Conservation (phyloP, 2,329 filamentous ascomycete species). For the Cadophora sp. region DNA sequence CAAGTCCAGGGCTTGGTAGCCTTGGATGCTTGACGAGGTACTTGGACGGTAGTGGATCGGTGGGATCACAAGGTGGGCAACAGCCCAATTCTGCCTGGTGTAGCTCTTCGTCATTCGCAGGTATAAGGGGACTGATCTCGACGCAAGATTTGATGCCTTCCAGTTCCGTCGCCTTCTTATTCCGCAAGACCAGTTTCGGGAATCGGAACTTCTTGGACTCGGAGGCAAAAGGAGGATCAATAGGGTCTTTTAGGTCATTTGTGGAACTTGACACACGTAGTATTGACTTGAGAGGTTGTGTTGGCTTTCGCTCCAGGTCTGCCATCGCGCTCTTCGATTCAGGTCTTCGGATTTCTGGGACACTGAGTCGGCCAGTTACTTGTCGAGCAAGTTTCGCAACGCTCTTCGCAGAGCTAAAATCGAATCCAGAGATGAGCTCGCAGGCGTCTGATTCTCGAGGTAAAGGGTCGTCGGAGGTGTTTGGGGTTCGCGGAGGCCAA, state of each 20-base stretch:
- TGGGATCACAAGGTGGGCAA: conserved; percentile 35
- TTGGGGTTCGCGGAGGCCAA: conserved; percentile 39
- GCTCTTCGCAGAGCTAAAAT: conserved; percentile 36
- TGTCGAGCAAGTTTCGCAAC: conserved; percentile 30
- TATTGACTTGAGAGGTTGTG: conserved; percentile 6
- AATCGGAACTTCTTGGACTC: conserved; percentile 34
- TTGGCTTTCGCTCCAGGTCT: conserved; percentile 17
- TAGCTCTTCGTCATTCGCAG: conserved; percentile 33
- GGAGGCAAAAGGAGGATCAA: conserved; percentile 13
- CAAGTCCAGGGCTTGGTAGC: conserved; percentile 20
- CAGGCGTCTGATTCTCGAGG: conserved; percentile 19
- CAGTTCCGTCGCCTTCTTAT: conserved; percentile 31
- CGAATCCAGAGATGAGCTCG: conserved; percentile 28
- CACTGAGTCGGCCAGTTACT: conserved; percentile 22
- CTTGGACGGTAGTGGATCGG: conserved; percentile 30
- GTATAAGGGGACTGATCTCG: conserved; percentile 31
- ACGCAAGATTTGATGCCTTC: conserved; percentile 34
- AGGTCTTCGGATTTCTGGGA: conserved; percentile 16
- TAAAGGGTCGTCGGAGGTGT: conserved; percentile 37
- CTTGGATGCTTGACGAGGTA: conserved; percentile 29
- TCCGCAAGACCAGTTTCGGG: conserved; percentile 37
- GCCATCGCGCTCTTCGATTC: conserved; percentile 7
- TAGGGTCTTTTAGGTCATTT: conserved; percentile 24
- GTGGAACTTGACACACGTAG: conserved; percentile 16
- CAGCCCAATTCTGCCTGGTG: conserved; percentile 35